Percentiles rank a stretch among this genome's conserved stretches.
These are phyloP conservation scores for Cercospora janseana DNA, from an alignment of 2,329 filamentous ascomycete genomes.

Conservation along the genomic window DNA sequence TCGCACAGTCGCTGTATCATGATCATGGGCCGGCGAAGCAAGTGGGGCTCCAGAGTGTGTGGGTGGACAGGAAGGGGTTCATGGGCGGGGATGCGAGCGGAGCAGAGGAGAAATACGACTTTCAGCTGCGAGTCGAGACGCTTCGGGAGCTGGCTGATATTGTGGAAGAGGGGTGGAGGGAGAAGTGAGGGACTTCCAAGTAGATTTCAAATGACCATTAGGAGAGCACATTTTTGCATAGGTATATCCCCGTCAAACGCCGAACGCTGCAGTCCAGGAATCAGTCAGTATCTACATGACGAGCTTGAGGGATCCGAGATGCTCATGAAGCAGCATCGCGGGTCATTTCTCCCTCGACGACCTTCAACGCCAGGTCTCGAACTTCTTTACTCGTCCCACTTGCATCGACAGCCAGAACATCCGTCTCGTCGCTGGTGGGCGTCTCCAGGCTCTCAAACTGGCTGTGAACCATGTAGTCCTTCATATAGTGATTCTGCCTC, in stretches of 20 bases:
- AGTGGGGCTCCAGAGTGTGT: conserved; percentile 60
- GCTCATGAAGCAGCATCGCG: conserved; percentile 11
- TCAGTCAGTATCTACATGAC: neutral
- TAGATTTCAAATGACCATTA: too few relatives aligned
- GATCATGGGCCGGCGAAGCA: conserved; percentile 66
- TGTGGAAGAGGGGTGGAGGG: conserved; percentile 45
- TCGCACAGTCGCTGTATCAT: conserved; percentile 65
- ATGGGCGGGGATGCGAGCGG: conserved; percentile 48
- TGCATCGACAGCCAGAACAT: conserved; percentile 49
- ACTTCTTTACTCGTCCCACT: conserved; percentile 44
- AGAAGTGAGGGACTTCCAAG: conserved; percentile 3
- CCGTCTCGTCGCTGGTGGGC: conserved; percentile 58
- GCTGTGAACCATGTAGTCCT: conserved; percentile 88
- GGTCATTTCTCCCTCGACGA: conserved; percentile 41
- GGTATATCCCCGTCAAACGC: conserved; percentile 17
- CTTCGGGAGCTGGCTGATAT: conserved; percentile 61
- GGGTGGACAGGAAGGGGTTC: conserved; percentile 59
- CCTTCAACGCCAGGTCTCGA: conserved; percentile 39
- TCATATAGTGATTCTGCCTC: conserved; percentile 90
- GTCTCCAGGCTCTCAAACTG: conserved; percentile 87
- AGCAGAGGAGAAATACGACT: conserved; percentile 47
- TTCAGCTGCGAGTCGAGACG: conserved; percentile 60
- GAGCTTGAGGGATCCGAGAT: neutral
- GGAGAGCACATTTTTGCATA: too few relatives aligned
- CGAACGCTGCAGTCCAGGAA: conserved; percentile 2